A percentile compares a stretch with the other conserved stretches of the same genome.
phyloP scores from a whole-genome alignment of 495 filamentous ascomycete genomes.

The Friedmanniomyces simplex region DNA sequence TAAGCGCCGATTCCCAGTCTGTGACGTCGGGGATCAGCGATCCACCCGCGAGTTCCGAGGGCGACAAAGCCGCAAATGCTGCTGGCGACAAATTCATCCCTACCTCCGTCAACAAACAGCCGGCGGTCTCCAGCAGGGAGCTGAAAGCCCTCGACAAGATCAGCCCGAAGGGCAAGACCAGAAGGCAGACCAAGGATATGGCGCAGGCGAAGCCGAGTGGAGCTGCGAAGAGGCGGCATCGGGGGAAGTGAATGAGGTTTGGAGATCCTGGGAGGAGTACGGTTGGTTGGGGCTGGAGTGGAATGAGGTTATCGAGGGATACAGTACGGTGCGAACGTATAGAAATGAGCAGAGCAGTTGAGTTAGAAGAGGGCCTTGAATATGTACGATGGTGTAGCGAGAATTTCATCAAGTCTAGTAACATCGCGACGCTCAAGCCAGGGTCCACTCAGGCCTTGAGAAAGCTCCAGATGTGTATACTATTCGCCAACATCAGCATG shows the following conservation, averaged over 20 bases:
- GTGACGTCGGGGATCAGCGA: no score
- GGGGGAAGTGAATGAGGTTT: neutral
- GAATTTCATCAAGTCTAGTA: no score
- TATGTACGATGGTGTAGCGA: no score
- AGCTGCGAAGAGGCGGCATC: neutral
- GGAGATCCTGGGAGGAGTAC: neutral
- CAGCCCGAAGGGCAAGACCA: neutral
- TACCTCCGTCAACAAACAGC: neutral
- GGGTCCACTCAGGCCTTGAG: slow-evolving; percentile 5
- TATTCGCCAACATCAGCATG: slow-evolving; percentile 10
- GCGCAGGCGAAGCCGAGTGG: neutral
- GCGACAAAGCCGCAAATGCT: neutral
- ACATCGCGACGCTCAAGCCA: no score
- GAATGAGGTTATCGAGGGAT: no score
- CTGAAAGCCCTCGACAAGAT: neutral
- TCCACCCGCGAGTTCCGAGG: no score
- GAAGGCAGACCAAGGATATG: neutral
- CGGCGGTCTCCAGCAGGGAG: neutral
- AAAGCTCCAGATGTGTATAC: slow-evolving; percentile 22
- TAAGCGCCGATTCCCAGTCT: no score
- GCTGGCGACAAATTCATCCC: neutral
- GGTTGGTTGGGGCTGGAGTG: neutral
- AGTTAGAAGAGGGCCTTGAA: no score
- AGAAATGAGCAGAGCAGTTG: no score
- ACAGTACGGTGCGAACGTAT: no score